Base-by-base conservation (phyloP, 257 asterid species). In the Linderniella brevidens region DNA sequence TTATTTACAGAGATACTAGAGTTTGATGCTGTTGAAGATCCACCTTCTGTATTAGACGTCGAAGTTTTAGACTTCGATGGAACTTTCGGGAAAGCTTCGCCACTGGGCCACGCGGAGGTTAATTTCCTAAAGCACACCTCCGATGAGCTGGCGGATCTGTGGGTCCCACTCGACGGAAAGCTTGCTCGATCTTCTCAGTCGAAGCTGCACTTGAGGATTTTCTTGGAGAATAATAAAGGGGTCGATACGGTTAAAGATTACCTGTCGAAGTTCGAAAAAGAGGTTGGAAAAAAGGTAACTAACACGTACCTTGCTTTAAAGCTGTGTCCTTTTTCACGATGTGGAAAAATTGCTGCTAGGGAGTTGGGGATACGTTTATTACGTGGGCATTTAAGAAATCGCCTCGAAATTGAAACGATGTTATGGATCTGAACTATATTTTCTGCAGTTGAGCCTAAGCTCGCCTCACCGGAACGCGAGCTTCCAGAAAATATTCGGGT, bases 111-210 rank as follows among this genome's bases (percentile, higher is more conserved):
- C 51, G 83, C 79, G 25, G 95, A 87, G 75, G 76, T 87, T 59
- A 87, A 83, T 65, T 80, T 87, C 51, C 68, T 87, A 64, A 87
- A 78, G 71, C 86, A 83, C 68, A 64, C 92, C 7, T 69, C 97
- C 19, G 58, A 72, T 0, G 92, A 87, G 52, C 76, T 87, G 57
- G 92, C 93, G 37, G 97, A 87, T 53, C 49, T 83, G 54, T 83
- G 95, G 95, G 74, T 87, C 53, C 84, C 87, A n/a, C 73, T 87
- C 17, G 72, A 68, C n/a, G 97, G 97, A 14, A 87, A 83, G 54
- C 75, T 67, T 40, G 95, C 92, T 49, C 83, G 68, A 59, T 68
- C 90, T 25, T 68, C 74, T 49, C 93, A 75, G 58, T 76, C 97
- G 0, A 80, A 81, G 68, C 58, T 87, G 76, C 93, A 80, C 70